A percentile compares a stretch with the other conserved stretches of the same genome.
Evolutionary conservation across 208 protist species (phyloP).

Genomic region (Wallacemonas sp.): DNA sequence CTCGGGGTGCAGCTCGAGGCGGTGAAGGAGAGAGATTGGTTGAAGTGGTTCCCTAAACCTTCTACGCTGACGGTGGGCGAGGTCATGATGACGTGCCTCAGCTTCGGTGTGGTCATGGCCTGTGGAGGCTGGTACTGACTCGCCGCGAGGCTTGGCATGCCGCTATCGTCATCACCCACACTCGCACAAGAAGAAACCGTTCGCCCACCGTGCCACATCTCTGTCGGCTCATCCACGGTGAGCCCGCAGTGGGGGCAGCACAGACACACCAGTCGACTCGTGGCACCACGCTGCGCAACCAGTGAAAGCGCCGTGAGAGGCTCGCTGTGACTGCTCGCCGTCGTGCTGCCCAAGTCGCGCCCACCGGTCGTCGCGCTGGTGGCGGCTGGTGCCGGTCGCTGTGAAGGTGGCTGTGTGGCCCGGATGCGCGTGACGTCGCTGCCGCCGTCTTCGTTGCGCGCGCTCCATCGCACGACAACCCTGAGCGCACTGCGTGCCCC

Average conservation of each 20-base stretch:
- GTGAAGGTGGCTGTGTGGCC: neutral
- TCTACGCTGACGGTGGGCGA: neutral
- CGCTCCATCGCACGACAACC: neutral
- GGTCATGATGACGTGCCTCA: neutral
- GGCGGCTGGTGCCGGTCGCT: neutral
- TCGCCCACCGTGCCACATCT: no score
- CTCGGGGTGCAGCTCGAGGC: neutral
- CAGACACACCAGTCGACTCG: neutral
- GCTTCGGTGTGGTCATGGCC: neutral
- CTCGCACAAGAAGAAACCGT: no score
- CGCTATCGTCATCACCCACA: neutral
- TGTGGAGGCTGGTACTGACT: neutral
- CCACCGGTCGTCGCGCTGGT: neutral
- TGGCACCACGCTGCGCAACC: neutral
- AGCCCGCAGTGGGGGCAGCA: neutral
- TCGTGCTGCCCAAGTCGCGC: no score
- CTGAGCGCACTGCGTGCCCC: neutral
- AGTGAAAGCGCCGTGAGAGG: neutral
- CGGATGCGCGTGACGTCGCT: neutral
- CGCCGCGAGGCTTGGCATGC: neutral
- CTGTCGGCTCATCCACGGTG: neutral
- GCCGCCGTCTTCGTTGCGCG: neutral
- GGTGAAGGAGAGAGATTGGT: neutral
- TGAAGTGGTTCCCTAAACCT: neutral
- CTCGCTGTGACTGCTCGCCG: neutral